Percentiles rank a stretch among this genome's conserved stretches.
Conservation (phyloP, 2,329 filamentous ascomycete genomes). For the Ceratocystis huliohia region DNA sequence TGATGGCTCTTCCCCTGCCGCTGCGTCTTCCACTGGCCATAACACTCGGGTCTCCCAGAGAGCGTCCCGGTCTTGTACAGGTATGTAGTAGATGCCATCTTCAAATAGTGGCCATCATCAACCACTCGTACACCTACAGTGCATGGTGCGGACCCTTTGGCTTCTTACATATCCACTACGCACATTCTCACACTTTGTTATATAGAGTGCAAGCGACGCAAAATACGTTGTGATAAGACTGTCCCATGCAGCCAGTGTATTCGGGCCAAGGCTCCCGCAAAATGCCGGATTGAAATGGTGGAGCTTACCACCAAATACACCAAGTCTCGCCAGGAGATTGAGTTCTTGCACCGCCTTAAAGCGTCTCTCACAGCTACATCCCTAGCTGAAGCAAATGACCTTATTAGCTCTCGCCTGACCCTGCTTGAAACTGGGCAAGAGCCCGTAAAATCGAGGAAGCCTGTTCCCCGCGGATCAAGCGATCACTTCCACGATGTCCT, state of each 20-base stretch:
- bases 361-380: conserved; percentile 10
- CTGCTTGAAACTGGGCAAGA: conserved; percentile 19
- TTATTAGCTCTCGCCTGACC: conserved; percentile 14
- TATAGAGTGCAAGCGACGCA: conserved; percentile 20
- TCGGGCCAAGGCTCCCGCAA: conserved; percentile 16
- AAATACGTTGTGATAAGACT: conserved; percentile 20
- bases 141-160: no score
- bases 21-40: not conserved
- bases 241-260: conserved; percentile 20
- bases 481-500: conserved; percentile 17
- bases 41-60: conserved; percentile 18
- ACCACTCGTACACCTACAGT: not conserved
- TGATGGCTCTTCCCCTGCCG: not conserved
- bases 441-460: not conserved
- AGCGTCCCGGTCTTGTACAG: conserved; percentile 19
- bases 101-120: not conserved
- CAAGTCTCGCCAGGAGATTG: conserved; percentile 20
- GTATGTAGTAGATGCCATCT: not conserved
- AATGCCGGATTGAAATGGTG: conserved; percentile 19
- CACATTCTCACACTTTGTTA: not conserved
- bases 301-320: conserved; percentile 21
- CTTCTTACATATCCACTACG: not conserved
- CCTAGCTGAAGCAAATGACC: conserved; percentile 13
- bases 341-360: conserved; percentile 18
- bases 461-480: not conserved